Evolutionary conservation across 2,329 filamentous ascomycete species (phyloP).

Genomic region (Mycosphaerelloides madeirae): DNA sequence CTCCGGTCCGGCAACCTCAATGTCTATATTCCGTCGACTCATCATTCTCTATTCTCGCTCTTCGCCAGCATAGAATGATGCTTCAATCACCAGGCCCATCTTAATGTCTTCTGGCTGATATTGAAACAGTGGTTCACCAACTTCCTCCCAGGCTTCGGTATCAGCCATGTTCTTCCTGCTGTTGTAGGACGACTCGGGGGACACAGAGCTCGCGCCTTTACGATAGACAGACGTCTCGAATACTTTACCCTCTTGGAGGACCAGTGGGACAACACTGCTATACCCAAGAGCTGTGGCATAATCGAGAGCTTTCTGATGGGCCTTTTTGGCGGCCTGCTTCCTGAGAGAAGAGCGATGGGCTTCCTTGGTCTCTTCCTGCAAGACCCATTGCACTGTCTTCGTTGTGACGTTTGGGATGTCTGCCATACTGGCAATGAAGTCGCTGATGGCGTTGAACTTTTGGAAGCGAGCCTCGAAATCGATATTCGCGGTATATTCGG

Average conservation of each 20-base stretch:
- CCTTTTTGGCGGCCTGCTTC: slow-evolving; percentile 7
- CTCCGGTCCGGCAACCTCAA: too few species aligned
- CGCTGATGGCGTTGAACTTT: slow-evolving; percentile 2
- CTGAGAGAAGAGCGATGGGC: slow-evolving; percentile 6
- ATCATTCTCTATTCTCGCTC: background rate
- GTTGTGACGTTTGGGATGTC: slow-evolving; percentile 2
- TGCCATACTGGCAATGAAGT: background rate
- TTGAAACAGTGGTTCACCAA: slow-evolving; percentile 2
- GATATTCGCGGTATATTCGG: slow-evolving; percentile 2
- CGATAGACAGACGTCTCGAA: slow-evolving; percentile 1
- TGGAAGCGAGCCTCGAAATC: slow-evolving; percentile 9
- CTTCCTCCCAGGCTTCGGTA: slow-evolving; percentile 3
- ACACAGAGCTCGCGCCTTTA: slow-evolving; percentile 1
- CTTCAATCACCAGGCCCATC: slow-evolving; percentile 2
- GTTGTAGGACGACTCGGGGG: background rate
- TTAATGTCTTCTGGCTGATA: slow-evolving; percentile 12
- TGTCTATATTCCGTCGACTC: too few species aligned
- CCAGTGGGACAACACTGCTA: slow-evolving; percentile 1
- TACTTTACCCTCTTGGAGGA: slow-evolving; percentile 2
- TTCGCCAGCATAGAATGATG: slow-evolving; percentile 3
- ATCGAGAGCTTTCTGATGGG: slow-evolving; percentile 7
- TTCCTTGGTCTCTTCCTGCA: slow-evolving; percentile 6
- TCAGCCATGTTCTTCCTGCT: slow-evolving; percentile 8
- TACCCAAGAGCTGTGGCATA: slow-evolving; percentile 12
- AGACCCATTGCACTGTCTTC: slow-evolving; percentile 6